Conservation (phyloP, 2,329 filamentous ascomycete species). For the Microsporum audouinii region DNA sequence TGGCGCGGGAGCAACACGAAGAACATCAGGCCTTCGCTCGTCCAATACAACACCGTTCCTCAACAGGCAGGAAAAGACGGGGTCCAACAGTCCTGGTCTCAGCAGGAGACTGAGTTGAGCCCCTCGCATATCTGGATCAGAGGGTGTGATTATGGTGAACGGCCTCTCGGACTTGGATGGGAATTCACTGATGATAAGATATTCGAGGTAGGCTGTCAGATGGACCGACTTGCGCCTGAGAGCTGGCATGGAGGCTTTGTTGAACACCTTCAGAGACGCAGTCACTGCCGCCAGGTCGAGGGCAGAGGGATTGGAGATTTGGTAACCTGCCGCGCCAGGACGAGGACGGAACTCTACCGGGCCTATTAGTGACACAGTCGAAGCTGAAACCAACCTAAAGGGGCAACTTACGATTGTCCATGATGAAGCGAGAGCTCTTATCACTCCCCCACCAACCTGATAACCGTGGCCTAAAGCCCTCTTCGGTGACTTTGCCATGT, state of each 20-base stretch:
- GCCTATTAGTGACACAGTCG: neutral
- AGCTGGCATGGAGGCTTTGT: slow-evolving; percentile 55
- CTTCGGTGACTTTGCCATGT: slow-evolving; percentile 45
- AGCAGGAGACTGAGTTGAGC: slow-evolving; percentile 69
- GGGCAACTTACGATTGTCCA: slow-evolving; percentile 53
- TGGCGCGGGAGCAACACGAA: slow-evolving; percentile 71
- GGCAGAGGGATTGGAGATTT: slow-evolving; percentile 73
- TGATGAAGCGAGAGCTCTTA: slow-evolving; percentile 64
- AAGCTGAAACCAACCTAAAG: neutral
- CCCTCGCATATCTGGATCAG: slow-evolving; percentile 55
- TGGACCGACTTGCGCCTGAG: slow-evolving; percentile 60
- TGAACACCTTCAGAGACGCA: slow-evolving; percentile 63
- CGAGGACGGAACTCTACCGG: slow-evolving; percentile 56
- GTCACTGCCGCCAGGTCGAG: slow-evolving; percentile 66
- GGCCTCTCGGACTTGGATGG: slow-evolving; percentile 26
- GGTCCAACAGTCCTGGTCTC: slow-evolving; percentile 57
- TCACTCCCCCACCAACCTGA: slow-evolving; percentile 82
- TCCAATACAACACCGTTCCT: slow-evolving; percentile 64
- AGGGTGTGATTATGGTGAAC: slow-evolving; percentile 58
- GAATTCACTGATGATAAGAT: slow-evolving; percentile 34
- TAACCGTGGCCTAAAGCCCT: slow-evolving; percentile 53
- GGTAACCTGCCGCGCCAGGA: slow-evolving; percentile 66
- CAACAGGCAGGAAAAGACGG: slow-evolving; percentile 52
- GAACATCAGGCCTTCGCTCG: slow-evolving; percentile 73
- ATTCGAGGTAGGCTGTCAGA: slow-evolving; percentile 66